Evolutionary conservation across 306 rosid species (phyloP).

Genomic region (Canavalia gladiata): DNA sequence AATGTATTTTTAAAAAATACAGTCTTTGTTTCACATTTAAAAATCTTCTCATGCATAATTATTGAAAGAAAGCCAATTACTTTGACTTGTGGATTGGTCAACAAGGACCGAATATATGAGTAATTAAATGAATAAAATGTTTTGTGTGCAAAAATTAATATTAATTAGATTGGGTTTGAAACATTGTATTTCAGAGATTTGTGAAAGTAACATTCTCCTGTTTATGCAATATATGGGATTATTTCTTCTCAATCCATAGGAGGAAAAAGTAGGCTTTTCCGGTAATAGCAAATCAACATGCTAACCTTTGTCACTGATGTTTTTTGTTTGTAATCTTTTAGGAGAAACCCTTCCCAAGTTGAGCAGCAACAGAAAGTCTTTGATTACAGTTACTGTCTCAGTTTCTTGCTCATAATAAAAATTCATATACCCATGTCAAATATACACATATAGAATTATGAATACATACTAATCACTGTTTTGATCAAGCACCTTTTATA

Average conservation of each 20-base stretch:
- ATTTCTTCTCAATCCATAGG: background rate
- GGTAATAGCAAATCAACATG: background rate
- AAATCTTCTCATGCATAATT: background rate
- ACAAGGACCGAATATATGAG: background rate
- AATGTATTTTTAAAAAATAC: background rate
- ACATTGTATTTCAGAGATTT: too few species aligned
- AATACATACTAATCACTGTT: background rate
- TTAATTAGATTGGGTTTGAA: background rate
- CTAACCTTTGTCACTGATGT: background rate
- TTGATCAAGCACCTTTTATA: slow-evolving; percentile 42
- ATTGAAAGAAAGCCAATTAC: background rate
- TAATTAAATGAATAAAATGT: background rate
- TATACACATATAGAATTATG: too few species aligned
- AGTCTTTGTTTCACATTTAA: background rate
- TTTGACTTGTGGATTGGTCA: background rate
- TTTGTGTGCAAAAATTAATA: background rate
- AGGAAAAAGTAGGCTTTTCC: background rate
- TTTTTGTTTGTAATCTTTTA: background rate
- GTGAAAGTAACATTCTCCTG: background rate
- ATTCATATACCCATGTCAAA: slow-evolving; percentile 12
- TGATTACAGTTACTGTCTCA: slow-evolving; percentile 3
- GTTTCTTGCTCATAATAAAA: background rate
- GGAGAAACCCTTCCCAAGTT: slow-evolving; percentile 18
- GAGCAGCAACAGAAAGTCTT: background rate
- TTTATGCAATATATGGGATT: background rate